These are phyloP conservation scores for Talaromyces sp. DNA, from an alignment of 2,329 filamentous ascomycete species.

Conservation along the genomic window DNA sequence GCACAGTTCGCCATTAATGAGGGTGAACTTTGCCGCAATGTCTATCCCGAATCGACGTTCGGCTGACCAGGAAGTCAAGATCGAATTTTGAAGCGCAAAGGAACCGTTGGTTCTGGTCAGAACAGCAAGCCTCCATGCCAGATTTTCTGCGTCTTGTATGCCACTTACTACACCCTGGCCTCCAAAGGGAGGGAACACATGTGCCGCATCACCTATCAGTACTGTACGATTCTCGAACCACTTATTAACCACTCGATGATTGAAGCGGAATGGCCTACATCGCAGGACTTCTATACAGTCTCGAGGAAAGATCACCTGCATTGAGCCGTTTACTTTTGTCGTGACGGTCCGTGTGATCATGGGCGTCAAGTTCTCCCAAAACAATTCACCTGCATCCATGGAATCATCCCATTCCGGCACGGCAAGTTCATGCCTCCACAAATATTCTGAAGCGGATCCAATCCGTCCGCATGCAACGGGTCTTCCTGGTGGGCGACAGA, in stretches of 20 bases:
- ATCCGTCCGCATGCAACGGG: slow-evolving; percentile 25
- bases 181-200: slow-evolving; percentile 30
- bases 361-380: slow-evolving; percentile 18
- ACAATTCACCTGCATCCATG: slow-evolving; percentile 19
- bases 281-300: slow-evolving; percentile 28
- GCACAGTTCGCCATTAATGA: slow-evolving; percentile 9
- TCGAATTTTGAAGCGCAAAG: neutral
- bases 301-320: slow-evolving; percentile 21
- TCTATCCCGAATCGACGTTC: slow-evolving; percentile 7
- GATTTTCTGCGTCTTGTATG: slow-evolving; percentile 8
- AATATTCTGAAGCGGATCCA: slow-evolving; percentile 25
- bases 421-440: slow-evolving; percentile 35
- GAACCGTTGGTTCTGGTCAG: neutral
- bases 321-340: neutral
- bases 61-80: neutral
- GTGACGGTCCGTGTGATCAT: slow-evolving; percentile 11
- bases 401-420: slow-evolving; percentile 23
- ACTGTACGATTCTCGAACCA: slow-evolving; percentile 24
- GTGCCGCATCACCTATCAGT: slow-evolving; percentile 28
- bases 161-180: slow-evolving; percentile 18
- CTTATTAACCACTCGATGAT: slow-evolving; percentile 25
- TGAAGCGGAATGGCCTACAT: slow-evolving; percentile 26
- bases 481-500: slow-evolving; percentile 25
- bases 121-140: slow-evolving; percentile 8
- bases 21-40: neutral